A percentile compares a stretch with the other conserved stretches of the same genome.
Conservation (phyloP, 345 rosid species). For the Carallia brachiata region DNA sequence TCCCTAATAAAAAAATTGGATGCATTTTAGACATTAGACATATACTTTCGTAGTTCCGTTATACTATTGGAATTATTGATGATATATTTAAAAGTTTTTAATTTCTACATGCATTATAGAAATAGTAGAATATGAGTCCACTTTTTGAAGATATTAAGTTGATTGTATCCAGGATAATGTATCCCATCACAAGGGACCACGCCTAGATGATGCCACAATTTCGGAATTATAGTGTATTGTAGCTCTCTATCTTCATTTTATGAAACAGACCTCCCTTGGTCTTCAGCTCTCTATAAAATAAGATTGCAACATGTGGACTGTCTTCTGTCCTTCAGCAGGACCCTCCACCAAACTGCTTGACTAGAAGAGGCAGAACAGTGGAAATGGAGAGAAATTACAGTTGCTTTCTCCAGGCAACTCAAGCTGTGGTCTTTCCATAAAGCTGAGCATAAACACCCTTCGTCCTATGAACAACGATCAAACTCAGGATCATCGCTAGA, state of each 20-base stretch:
- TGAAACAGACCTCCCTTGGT: no score
- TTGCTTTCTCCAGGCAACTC: conserved; percentile 28
- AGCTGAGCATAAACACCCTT: conserved; percentile 60
- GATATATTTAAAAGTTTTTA: no score
- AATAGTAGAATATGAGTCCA: no score
- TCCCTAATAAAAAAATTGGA: no score
- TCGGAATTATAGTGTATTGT: neutral
- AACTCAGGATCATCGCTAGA: conserved; percentile 47
- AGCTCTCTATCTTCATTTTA: neutral
- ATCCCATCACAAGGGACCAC: no score
- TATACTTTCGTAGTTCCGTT: no score
- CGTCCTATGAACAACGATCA: conserved; percentile 62
- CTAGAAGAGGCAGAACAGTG: neutral
- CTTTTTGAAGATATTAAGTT: neutral
- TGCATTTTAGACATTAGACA: no score
- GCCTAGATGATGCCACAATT: no score
- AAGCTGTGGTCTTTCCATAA: conserved; percentile 36
- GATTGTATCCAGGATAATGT: neutral
- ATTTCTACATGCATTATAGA: no score
- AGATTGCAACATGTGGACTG: neutral
- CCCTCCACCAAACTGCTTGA: neutral
- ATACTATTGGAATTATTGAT: no score
- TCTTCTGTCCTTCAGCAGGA: neutral
- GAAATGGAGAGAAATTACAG: neutral
- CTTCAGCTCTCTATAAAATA: no score